Base-by-base conservation (phyloP, 2,329 filamentous ascomycete genomes). In the Fusarium setosum region DNA sequence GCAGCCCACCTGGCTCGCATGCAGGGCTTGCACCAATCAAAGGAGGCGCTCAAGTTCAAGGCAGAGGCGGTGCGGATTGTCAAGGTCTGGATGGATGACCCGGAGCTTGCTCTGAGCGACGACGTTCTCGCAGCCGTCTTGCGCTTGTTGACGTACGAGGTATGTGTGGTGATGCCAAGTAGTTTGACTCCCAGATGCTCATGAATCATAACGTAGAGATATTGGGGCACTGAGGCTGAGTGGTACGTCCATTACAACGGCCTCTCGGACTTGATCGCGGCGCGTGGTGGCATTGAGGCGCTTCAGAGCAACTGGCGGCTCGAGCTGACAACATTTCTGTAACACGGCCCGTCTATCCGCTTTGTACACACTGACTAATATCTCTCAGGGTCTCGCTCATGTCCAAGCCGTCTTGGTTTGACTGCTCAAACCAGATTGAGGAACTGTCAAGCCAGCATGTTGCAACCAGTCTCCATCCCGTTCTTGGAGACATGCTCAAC, bases 1-100 rank as follows among this genome's bases (percentile, higher is more conserved):
- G 78, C 79, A 1, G 77, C 77, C 1, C 79, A 80, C 44, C 57
- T 80, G 1, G 71, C 75, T 31, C 70, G 76, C 4, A 70, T 78
- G 52, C 74, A 78, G 21, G 73, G 72, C 0, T 70, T 72, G 0
- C 65, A 52, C 8, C 54, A 62, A 6, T 75, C 73, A 1, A 61
- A 55, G 13, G 68, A 73, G 35, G 76, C 73, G 1, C 37, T 76
- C 2, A 64, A 66, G 35, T 79, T 74, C 57, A 80, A 80, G 52
- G 52, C 67, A 5, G 75, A 79, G 41, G 77, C 77, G 6, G 69
- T 80, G 10, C 70, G 71, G 4, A 78, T 80, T 32, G 67, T 80
- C 5, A 67, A 70, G 12, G 24, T 53, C 4, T 79, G 76, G 76
- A 72, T 79, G 49, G 54, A 51, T 11, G 74, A 79, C 55, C 69